phyloP scores from a whole-genome alignment of 345 rosid genomes.

The Capsella bursapastoris region DNA sequence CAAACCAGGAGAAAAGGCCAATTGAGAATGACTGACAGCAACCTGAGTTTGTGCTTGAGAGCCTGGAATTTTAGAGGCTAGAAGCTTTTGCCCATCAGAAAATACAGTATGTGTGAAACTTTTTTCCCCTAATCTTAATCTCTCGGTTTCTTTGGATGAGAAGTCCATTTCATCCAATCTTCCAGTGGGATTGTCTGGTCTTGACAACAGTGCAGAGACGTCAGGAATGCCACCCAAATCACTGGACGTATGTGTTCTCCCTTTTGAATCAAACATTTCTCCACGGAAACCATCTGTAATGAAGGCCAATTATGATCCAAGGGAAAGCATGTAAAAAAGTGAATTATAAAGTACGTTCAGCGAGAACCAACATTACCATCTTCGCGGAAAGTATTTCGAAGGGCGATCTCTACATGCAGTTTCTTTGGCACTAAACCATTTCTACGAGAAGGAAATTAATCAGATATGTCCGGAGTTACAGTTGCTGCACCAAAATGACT shows the following conservation, averaged over 20 bases:
- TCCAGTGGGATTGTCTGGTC: conserved; percentile 56
- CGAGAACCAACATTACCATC: conserved; percentile 59
- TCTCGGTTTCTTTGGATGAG: conserved; percentile 52
- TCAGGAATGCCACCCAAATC: conserved; percentile 54
- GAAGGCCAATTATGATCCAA: conserved; percentile 46
- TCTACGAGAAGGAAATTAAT: conserved; percentile 49
- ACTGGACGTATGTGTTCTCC: conserved; percentile 52
- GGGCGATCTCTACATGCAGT: conserved; percentile 83
- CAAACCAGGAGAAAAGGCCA: conserved; percentile 11
- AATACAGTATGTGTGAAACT: conserved; percentile 41
- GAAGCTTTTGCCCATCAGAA: conserved; percentile 58
- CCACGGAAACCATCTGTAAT: conserved; percentile 54
- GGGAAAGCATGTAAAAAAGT: conserved; percentile 18
- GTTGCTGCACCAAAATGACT: conserved; percentile 16
- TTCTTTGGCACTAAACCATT: conserved; percentile 81
- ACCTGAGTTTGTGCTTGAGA: conserved; percentile 22
- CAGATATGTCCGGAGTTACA: conserved; percentile 19
- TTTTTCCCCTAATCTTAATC: conserved; percentile 53
- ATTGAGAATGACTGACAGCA: conserved; percentile 19
- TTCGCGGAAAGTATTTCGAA: conserved; percentile 66
- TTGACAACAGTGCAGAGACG: conserved; percentile 51
- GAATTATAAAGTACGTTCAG: background rate
- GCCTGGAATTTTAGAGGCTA: conserved; percentile 37
- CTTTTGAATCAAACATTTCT: conserved; percentile 57
- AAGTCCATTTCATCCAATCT: conserved; percentile 56